Evolutionary conservation across 2,329 filamentous ascomycete species (phyloP).

Genomic region (Fusarium bulbicola): DNA sequence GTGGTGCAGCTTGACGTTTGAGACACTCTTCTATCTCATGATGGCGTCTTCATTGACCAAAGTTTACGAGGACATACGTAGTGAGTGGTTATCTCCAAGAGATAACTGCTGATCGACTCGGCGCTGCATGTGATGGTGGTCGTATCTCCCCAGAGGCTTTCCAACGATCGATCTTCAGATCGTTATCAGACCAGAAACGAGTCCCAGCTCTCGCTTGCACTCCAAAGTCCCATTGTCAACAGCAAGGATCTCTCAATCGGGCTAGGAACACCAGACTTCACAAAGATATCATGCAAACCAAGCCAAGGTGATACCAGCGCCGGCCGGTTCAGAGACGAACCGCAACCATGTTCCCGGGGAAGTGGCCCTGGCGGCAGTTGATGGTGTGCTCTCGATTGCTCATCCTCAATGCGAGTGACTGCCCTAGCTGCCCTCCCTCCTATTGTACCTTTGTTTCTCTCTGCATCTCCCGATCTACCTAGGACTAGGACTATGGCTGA

Average conservation of each 20-base stretch:
- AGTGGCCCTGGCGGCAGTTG: slow-evolving; percentile 34
- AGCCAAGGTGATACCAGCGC: slow-evolving; percentile 21
- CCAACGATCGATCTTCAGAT: slow-evolving; percentile 23
- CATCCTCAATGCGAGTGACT: background rate
- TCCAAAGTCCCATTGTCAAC: slow-evolving; percentile 31
- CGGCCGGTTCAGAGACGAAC: slow-evolving; percentile 19
- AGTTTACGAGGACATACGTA: background rate
- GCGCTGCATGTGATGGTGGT: slow-evolving; percentile 27
- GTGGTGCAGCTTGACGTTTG: slow-evolving; percentile 11
- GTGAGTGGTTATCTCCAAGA: background rate
- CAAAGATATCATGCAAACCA: slow-evolving; percentile 25
- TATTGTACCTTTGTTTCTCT: background rate
- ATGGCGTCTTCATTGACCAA: background rate
- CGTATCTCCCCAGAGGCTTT: slow-evolving; percentile 17
- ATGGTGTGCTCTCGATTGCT: slow-evolving; percentile 32
- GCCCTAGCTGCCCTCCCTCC: background rate
- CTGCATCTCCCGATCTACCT: slow-evolving; percentile 24
- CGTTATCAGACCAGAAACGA: slow-evolving; percentile 34
- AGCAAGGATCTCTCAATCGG: slow-evolving; percentile 36
- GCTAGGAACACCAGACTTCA: slow-evolving; percentile 23
- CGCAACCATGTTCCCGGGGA: slow-evolving; percentile 34
- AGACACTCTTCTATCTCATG: slow-evolving; percentile 23
- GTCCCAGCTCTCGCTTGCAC: slow-evolving; percentile 34
- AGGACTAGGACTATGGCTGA: slow-evolving; percentile 25
- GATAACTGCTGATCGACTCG: background rate